A percentile compares a stretch with the other conserved stretches of the same genome.
Conservation (phyloP, 2,329 filamentous ascomycete genomes). For the Aureobasidium vineae region DNA sequence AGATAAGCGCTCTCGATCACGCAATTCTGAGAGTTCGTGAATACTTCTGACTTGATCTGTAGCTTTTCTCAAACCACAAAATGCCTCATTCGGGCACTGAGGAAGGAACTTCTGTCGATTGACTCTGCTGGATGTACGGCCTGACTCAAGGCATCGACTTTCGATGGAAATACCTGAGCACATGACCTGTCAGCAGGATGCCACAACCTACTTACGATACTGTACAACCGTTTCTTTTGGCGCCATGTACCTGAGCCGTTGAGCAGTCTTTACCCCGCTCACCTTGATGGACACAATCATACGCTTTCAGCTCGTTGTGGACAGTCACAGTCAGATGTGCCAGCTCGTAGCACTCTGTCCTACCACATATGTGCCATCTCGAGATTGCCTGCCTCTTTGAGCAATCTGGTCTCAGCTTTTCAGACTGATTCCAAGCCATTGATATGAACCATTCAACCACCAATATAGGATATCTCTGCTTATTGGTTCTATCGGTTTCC, state of each 20-base stretch:
- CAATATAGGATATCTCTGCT: no score
- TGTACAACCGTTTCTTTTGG: background rate
- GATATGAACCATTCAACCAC: no score
- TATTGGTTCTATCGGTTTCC: no score
- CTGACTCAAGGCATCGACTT: background rate
- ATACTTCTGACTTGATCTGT: background rate
- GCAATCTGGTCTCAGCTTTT: no score
- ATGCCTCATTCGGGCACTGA: background rate
- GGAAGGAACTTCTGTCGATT: background rate
- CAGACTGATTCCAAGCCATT: no score
- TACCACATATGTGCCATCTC: background rate
- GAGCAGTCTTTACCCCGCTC: background rate
- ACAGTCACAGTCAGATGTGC: background rate
- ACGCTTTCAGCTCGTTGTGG: background rate
- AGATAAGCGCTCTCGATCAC: background rate
- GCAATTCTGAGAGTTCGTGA: background rate
- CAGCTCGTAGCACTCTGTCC: background rate
- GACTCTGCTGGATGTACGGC: background rate
- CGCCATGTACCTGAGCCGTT: background rate
- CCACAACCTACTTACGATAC: no score
- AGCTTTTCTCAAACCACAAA: background rate
- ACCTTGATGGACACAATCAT: background rate
- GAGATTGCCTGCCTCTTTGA: background rate
- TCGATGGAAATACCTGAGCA: background rate
- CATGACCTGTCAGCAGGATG: conserved; percentile 1